Evolutionary conservation across 768 basidiomycete species (phyloP), one percentile per base, ranked within the genome.

Genomic region (Clathrus columnatus): DNA sequence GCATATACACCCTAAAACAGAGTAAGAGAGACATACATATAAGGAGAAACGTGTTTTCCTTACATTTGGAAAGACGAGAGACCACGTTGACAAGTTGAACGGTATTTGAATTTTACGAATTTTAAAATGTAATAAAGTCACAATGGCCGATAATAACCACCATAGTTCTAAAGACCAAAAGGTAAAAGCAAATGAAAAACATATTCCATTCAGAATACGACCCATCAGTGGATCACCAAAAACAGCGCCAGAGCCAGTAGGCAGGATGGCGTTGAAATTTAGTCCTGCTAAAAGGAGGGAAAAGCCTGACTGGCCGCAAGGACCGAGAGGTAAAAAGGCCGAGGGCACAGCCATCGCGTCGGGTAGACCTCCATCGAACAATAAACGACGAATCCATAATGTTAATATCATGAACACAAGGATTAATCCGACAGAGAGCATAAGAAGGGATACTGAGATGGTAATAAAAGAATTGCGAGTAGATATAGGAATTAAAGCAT

Each of bases 241-340:
- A 48, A 81, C 56, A 74, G 69, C 49, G 60, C 68, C 69, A 10
- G 67, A 64, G 6, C 63, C 28, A 16, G 72, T 51, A 7, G 76
- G 74, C 0, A 77, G 59, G 14, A 72, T 62, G 7, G 60, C 50
- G 36, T 68, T 66, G 64, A 80, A 72, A 50, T 70, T 73, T n/a
- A 77, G 71, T 7, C 83, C 83, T 17, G 81, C 74, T 6, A 82
- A 62, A 18, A 83, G 68, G 41, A 82, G 64, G 1, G 79, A 72
- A 60, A 75, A 82, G 1, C 81, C 83, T 8, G 82, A 76, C 63
- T 89, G 86, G 23, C 81, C 85, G 52, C 78, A 77, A 0, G 87
- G 85, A 4, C 88, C 88, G 2, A 89, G 67, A 0, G 86, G 85
- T 18, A 90, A 72, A 65, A 88, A 88, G 4, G 78, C 72, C 5